phyloP scores from a whole-genome alignment of 805 yeast genomes.

The fission yeast (Schizosaccharomyces pombe) region DNA sequence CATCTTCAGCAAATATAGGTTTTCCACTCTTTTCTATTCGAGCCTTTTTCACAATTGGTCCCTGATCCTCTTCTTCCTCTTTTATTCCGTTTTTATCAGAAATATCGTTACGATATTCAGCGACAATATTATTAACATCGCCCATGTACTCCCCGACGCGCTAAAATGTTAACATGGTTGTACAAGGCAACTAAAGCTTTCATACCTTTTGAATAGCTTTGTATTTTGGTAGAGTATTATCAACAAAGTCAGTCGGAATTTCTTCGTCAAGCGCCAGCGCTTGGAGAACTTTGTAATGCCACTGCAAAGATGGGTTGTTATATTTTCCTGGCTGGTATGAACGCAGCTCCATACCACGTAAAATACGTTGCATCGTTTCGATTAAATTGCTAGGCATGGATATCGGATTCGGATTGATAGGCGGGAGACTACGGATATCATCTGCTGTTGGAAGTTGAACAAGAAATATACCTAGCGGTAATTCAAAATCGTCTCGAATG shows the following conservation, averaged over 20 bases:
- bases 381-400: constrained; percentile 12
- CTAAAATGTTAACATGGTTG: background rate
- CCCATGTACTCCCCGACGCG: background rate
- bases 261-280: constrained; percentile 41
- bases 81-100: too few relatives aligned
- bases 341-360: constrained; percentile 22
- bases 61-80: background rate
- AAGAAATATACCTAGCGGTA: constrained; percentile 51
- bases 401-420: constrained; percentile 8
- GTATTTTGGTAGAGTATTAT: constrained; percentile 11
- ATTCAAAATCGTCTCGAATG: constrained; percentile 8
- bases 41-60: background rate
- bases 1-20: background rate
- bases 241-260: constrained; percentile 13
- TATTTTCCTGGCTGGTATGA: constrained; percentile 35
- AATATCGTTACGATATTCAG: background rate
- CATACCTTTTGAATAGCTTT: constrained; percentile 9
- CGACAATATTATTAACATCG: background rate
- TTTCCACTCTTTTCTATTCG: background rate
- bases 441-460: constrained; percentile 51
- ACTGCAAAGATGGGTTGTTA: constrained; percentile 43
- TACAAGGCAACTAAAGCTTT: background rate
- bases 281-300: constrained; percentile 40
- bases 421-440: constrained; percentile 48
- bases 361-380: constrained; percentile 14